A percentile compares a stretch with the other conserved stretches of the same genome.
phyloP scores from a whole-genome alignment of 2,329 filamentous ascomycete genomes.

The Tricladium varicosporioides region DNA sequence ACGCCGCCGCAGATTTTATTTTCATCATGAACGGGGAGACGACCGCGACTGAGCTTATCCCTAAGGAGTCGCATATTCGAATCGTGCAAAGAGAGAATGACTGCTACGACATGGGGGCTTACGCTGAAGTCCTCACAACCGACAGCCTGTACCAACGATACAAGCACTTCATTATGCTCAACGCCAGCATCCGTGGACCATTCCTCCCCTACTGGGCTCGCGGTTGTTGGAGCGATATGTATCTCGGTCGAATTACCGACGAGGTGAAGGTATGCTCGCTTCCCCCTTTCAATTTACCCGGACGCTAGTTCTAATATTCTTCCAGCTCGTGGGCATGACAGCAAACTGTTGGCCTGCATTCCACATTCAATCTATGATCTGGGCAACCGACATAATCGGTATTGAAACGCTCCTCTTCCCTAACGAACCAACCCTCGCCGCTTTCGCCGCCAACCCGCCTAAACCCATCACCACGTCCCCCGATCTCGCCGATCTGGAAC shows the following conservation, averaged over 20 bases:
- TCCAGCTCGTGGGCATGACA: conserved; percentile 20
- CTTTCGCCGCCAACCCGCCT: neutral
- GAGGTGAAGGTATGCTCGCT: conserved; percentile 20
- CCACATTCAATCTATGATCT: conserved; percentile 28
- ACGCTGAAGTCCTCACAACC: conserved; percentile 19
- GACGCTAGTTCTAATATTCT: neutral
- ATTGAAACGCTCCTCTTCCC: conserved; percentile 17
- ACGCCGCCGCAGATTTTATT: conserved; percentile 25
- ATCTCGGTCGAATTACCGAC: conserved; percentile 17
- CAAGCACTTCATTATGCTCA: conserved; percentile 25
- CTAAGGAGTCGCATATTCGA: conserved; percentile 18
- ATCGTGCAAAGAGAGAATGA: conserved; percentile 20
- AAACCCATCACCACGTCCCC: neutral
- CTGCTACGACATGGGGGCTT: conserved; percentile 26
- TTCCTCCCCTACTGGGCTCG: conserved; percentile 22
- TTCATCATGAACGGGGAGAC: conserved; percentile 27
- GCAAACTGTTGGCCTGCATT: conserved; percentile 17
- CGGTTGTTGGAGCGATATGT: conserved; percentile 26
- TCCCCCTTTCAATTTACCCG: neutral
- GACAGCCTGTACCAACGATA: conserved; percentile 22
- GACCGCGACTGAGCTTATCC: conserved; percentile 10
- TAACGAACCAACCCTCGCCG: neutral
- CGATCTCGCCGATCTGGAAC: neutral
- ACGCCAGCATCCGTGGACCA: conserved; percentile 26
- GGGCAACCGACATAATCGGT: conserved; percentile 19